Evolutionary conservation across 768 basidiomycete species (phyloP), one percentile per base, ranked within the genome.

Genomic region (Roridomyces roridus): DNA sequence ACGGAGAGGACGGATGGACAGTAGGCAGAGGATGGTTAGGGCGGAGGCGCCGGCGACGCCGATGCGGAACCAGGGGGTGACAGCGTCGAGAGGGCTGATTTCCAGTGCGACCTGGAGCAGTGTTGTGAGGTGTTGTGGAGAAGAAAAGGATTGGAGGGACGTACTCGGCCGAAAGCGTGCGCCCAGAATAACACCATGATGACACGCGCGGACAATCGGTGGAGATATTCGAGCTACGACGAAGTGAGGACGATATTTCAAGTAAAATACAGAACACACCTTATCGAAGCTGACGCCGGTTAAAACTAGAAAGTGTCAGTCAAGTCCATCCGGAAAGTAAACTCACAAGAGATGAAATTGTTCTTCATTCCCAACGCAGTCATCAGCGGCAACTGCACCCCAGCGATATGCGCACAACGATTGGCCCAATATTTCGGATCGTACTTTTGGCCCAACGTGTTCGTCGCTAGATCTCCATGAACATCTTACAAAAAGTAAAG

Each of bases 321-420:
- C 11, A 31, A 14, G 17, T 34, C 1, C 26, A 43, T 12, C 34
- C 15, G 6, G n/a, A 10, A 41, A 44, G 17, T n/a, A n/a, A 25
- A 67, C 77, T 15, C 59, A 77, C 77, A 66, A 1, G 72, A 66
- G 29, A 84, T 68, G 23, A 79, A 54, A 52, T 82, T 83, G 68
- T 84, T 82, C 71, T 81, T 82, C 35, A 77, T 77, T 6, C 77
- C 80, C 18, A 84, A 70, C 7, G 74, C 80, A 24, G 77, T 73
- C 44, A 84, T 71, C 24, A 82, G 64, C 2, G 80, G 76, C 10
- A 78, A 68, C 56, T 83, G 79, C 43, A 62, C 66, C 7, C 69
- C 55, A 0, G 70, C 74, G n/a, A 79, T 68, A 10, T 61, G 59
- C 6, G 68, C 74, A 8, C 70, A 64, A 18, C 76, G 68, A 46